Conservation (phyloP, 2,329 filamentous ascomycete species). For the Mollisiaceae sp. region DNA sequence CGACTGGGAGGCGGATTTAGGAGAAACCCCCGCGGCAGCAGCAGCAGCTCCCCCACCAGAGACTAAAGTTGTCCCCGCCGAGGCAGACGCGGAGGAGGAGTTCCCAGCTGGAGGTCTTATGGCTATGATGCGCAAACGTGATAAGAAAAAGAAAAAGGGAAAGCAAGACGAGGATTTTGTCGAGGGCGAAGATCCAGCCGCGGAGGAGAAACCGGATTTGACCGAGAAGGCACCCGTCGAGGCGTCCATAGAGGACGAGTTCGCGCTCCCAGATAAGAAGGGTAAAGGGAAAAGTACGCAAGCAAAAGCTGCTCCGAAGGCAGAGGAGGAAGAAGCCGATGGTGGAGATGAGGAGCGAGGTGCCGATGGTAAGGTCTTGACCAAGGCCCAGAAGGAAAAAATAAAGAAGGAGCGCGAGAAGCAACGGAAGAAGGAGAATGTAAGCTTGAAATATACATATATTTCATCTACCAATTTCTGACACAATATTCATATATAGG, state of each 20-base stretch:
- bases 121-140: conserved; percentile 80
- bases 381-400: conserved; percentile 98
- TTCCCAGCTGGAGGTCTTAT: conserved; percentile 66
- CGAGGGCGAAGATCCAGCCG: conserved; percentile 66
- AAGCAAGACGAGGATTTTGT: conserved; percentile 82
- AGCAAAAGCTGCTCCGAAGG: conserved; percentile 48
- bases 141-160: conserved; percentile 68
- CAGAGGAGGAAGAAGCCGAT: conserved; percentile 54
- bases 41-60: conserved; percentile 48
- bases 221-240: conserved; percentile 77
- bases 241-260: conserved; percentile 83
- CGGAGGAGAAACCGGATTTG: conserved; percentile 50
- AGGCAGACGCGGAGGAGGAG: conserved; percentile 56
- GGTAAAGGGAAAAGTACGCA: conserved; percentile 66
- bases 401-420: conserved; percentile 98
- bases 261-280: conserved; percentile 77
- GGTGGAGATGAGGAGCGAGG: conserved; percentile 58
- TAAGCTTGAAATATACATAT: conserved; percentile 47
- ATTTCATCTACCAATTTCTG: not conserved
- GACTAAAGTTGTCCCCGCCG: conserved; percentile 52
- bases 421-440: conserved; percentile 97
- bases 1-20: conserved; percentile 94
- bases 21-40: conserved; percentile 67
- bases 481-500: conserved; percentile 51
- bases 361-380: conserved; percentile 74